Evolutionary conservation across 176 grass and related monocot genomes (phyloP), one percentile per base, ranked within the genome.

Genomic region (Rhipidocladum racemiflorum): DNA sequence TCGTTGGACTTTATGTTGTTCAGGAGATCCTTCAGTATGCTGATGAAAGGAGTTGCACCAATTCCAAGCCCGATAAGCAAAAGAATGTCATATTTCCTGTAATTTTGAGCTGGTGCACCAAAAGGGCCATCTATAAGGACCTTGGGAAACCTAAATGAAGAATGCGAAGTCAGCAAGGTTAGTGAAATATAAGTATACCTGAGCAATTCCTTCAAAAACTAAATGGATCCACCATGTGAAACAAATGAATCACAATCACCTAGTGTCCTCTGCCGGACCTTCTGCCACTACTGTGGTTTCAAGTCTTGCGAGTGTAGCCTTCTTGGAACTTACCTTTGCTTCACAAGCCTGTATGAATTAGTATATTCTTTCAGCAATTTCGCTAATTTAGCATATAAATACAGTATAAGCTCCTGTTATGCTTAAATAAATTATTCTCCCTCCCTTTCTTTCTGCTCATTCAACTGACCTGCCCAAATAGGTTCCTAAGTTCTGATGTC

Each of bases 241-340:
- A 85, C 24, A 38, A 54, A 78, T 4, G 14, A 65, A 2, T 64
- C 63, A 72, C 81, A 72, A 73, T 89, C 78, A 87, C 84, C 81
- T 93, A 13, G 91, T 88, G 59, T 99, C 83, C 67, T 91, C 76
- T 71, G 60, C 44, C 76, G 83, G 38, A 61, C 85, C 78, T 81
- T 95, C 85, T 79, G 92, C 96, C 49, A 95, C 53, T 15, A 99
- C 87, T 59, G 96, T 99, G 65, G 93, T 99, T 72, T 99, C 96
- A 59, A 95, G 89, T 85, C 96, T 83, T 68, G 70, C 76, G 67
- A 95, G 87, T 74, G 85, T 90, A 23, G 96, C 96, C 83, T 99
- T 99, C 82, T 98, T 98, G 30, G 87, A 83, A 84, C 24, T 75
- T 38, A 95, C 91, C 79, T 99, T 86, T 75, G 72, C 73, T 46